phyloP scores from a whole-genome alignment of 2,329 filamentous ascomycete genomes.

The Monilinia vaccinii-corymbosi region DNA sequence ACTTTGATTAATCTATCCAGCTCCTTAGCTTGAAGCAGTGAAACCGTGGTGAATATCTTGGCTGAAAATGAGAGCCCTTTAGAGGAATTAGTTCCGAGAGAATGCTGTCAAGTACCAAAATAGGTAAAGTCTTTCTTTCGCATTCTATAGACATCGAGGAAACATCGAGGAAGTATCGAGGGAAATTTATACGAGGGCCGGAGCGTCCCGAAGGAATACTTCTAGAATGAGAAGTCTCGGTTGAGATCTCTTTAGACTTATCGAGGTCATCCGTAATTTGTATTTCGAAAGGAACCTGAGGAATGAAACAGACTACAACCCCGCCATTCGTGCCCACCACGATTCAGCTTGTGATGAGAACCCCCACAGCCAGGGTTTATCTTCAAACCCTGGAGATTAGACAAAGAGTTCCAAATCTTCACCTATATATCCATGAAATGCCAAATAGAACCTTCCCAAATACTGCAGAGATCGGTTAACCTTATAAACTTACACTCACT shows the following conservation, averaged over 20 bases:
- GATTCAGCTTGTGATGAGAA: background rate
- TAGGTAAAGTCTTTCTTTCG: background rate
- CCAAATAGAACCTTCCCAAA: background rate
- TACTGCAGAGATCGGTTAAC: background rate
- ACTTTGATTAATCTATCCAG: background rate
- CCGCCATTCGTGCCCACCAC: background rate
- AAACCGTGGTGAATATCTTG: background rate
- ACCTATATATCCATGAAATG: background rate
- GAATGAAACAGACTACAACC: background rate
- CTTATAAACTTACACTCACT: background rate
- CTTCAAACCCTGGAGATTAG: background rate
- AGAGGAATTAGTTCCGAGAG: background rate
- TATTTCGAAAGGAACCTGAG: background rate
- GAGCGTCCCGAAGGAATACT: background rate
- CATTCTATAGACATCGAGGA: background rate
- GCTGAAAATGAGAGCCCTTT: background rate
- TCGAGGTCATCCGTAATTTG: background rate
- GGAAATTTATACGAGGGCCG: background rate
- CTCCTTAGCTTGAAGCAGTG: background rate
- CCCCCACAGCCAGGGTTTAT: background rate
- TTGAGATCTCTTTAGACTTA: background rate
- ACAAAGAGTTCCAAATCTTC: background rate
- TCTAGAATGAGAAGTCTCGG: background rate
- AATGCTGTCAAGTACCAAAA: background rate
- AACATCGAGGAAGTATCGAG: background rate